Conservation (phyloP, 352 stramenopile species). For the Globisporangium acanthophoron region DNA sequence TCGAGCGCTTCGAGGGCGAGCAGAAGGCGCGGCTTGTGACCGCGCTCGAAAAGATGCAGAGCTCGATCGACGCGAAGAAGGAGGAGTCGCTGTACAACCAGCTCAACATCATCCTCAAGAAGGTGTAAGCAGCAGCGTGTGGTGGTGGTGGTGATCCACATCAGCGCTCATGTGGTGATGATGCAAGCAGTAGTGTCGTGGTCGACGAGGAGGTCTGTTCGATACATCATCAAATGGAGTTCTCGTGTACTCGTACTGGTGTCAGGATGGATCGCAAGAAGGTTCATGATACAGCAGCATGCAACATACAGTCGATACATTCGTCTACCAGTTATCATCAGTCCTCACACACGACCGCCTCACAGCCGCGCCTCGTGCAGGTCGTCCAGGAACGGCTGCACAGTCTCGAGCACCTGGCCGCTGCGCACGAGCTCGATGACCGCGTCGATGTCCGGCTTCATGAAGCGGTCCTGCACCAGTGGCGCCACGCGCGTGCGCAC, state of each 20-base stretch:
- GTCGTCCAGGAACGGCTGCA: constrained; percentile 51
- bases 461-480: constrained; percentile 81
- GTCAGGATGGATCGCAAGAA: too few species aligned
- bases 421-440: constrained; percentile 74
- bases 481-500: constrained; percentile 55
- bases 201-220: too few species aligned
- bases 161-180: constrained; percentile 6
- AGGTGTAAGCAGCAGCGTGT: constrained; percentile 38
- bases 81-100: constrained; percentile 71
- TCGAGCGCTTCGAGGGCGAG: constrained; percentile 59
- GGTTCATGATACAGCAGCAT: too few species aligned
- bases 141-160: too few species aligned
- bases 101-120: constrained; percentile 82
- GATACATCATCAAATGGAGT: too few species aligned
- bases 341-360: background rate
- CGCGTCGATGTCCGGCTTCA: constrained; percentile 86
- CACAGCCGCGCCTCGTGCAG: constrained; percentile 43
- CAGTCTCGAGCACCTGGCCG: constrained; percentile 53
- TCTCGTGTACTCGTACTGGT: too few species aligned
- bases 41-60: constrained; percentile 62
- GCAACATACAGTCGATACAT: too few species aligned
- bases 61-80: constrained; percentile 47
- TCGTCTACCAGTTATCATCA: too few species aligned
- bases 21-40: constrained; percentile 50
- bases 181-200: too few species aligned